Evolutionary conservation across 345 rosid species (phyloP), one percentile per base, ranked within the genome.

Genomic region (Euclidium syriacum): DNA sequence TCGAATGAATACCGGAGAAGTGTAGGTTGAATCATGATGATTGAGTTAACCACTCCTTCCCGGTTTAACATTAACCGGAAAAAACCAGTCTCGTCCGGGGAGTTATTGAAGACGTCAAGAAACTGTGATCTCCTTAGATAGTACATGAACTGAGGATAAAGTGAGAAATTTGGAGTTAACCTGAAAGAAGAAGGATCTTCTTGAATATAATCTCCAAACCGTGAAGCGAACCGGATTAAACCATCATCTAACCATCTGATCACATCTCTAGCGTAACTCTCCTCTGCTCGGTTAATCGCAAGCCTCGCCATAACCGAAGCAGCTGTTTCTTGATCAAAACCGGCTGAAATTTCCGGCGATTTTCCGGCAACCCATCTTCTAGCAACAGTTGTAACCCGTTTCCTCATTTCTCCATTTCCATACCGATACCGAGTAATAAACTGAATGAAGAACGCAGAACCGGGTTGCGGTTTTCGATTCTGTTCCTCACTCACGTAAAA

Each of bases 281-380:
- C 89, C 57, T 87, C 91, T 10, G 88, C 77, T 72, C 87, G 77
- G 73, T 81, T 78, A 41, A 94, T 82, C 6, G 97, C 99, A 23
- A 94, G 91, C 58, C 99, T 81, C 12, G 95, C 96, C 95, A 90
- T 87, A 29, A 94, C 88, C 0, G 92, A 81, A 65, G 97, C 90
- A 11, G 99, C 97, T 47, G 96, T 82, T 85, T 94, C 97, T 79
- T 94, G 99, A 78, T 90, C 97, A 17, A 94, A 94, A 24, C 99
- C 92, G 9, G 92, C 74, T 59, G 78, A 66, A 30, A 86, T 79
- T 56, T 94, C 99, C 1, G 90, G 86, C 1, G 95, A 79, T 58
- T 80, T 80, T 59, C 82, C 90, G n/a, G 76, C 75, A 32, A 80
- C 90, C 95, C 96, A 94, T 75, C 99, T 85, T 71, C 99, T 84